Percentiles rank a stretch among this genome's conserved stretches.
These are phyloP conservation scores for Venturia carpophila DNA, from an alignment of 2,329 filamentous ascomycete species.

Conservation along the genomic window DNA sequence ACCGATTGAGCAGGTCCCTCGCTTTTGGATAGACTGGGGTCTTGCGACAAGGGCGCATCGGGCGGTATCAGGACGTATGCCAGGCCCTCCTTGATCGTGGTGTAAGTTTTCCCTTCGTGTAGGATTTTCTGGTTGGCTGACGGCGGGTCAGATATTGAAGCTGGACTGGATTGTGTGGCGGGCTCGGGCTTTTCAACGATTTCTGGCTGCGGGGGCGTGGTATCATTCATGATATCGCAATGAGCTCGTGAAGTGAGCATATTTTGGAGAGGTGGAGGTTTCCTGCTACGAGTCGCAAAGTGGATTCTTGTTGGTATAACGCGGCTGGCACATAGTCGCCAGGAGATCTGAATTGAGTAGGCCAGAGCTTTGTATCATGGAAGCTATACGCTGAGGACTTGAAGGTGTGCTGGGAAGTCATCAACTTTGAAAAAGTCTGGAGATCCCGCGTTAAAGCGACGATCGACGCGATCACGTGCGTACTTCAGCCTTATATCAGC, in stretches of 20 bases:
- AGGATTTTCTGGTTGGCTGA: conserved; percentile 22
- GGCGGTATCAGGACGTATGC: conserved; percentile 59
- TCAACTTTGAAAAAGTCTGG: not conserved
- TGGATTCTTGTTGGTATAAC: not conserved
- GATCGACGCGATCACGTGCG: not conserved
- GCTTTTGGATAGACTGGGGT: conserved; percentile 35
- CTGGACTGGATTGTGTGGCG: not conserved
- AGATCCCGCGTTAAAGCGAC: not conserved
- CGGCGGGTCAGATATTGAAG: conserved; percentile 1
- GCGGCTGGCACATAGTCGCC: not conserved
- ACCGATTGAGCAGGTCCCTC: conserved; percentile 60
- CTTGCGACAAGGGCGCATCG: conserved; percentile 39
- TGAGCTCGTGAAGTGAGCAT: not conserved
- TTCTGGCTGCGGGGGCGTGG: not conserved
- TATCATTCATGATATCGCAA: not conserved
- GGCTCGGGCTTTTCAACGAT: not conserved
- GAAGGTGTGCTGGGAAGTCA: not conserved
- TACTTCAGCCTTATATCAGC: not conserved
- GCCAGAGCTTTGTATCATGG: not conserved
- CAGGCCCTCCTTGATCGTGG: conserved; percentile 58
- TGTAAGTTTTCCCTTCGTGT: conserved; percentile 48
- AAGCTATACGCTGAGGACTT: not conserved
- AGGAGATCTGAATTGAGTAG: not conserved
- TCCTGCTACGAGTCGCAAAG: not conserved
- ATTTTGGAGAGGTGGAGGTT: too few species aligned